Percentiles rank a stretch among this genome's conserved stretches.
Conservation (phyloP, 306 rosid species). For the Glycine latifolia region DNA sequence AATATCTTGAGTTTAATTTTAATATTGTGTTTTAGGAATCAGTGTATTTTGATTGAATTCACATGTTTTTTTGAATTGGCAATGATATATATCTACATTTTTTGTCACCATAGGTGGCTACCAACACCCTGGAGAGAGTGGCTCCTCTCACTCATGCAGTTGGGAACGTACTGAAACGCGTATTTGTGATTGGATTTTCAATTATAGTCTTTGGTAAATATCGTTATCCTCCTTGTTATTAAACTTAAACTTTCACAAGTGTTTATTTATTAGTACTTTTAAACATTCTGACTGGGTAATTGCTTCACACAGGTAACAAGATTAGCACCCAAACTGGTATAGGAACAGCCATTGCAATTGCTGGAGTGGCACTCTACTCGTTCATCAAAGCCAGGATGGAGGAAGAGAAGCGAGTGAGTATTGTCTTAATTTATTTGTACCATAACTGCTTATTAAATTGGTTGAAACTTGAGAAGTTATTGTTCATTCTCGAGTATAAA, state of each 20-base stretch:
- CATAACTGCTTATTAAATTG: constrained; percentile 10
- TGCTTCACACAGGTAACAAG: constrained; percentile 75
- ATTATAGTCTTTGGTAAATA: constrained; percentile 76
- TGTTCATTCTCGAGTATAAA: not conserved
- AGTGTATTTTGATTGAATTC: not conserved
- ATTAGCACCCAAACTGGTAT: constrained; percentile 95
- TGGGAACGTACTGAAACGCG: constrained; percentile 96
- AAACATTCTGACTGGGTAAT: constrained; percentile 32
- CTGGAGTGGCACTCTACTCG: constrained; percentile 89
- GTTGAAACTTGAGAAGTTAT: not conserved
- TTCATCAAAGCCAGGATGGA: constrained; percentile 85
- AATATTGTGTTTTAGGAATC: too few species aligned
- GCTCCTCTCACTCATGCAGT: constrained; percentile 99
- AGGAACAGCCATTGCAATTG: constrained; percentile 89
- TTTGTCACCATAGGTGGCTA: constrained; percentile 69
- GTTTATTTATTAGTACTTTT: not conserved
- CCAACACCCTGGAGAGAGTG: constrained; percentile 96
- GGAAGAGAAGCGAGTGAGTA: constrained; percentile 95
- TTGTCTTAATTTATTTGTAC: constrained; percentile 18
- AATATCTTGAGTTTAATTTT: not conserved
- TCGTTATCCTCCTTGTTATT: constrained; percentile 4
- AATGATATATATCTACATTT: constrained; percentile 26
- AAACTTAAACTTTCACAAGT: not conserved
- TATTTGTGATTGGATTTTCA: constrained; percentile 94
- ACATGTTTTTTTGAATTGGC: not conserved